Conservation (phyloP, 768 basidiomycete species). For the Tylopilus rubrobrunneus region DNA sequence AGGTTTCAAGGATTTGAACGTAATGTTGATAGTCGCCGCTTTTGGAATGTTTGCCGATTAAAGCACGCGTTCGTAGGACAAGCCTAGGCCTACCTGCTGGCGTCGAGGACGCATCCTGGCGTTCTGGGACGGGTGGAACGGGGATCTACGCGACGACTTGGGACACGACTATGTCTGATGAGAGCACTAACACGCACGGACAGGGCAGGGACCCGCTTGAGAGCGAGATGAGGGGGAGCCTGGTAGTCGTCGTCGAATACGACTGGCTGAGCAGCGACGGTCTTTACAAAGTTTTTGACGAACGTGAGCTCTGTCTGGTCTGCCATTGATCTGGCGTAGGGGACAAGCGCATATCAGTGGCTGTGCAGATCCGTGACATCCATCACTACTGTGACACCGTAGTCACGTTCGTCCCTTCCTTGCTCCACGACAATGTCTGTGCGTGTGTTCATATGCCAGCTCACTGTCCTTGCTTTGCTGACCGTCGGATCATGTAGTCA, state of each 20-base stretch:
- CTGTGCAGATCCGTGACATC: conserved; percentile 18
- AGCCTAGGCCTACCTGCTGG: conserved; percentile 27
- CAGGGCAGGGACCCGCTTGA: conserved; percentile 68
- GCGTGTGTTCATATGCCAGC: conserved; percentile 9
- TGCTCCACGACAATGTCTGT: conserved; percentile 36
- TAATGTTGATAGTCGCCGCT: conserved; percentile 49
- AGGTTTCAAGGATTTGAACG: conserved; percentile 92
- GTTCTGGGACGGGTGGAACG: conserved; percentile 58
- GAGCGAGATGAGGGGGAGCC: conserved; percentile 59
- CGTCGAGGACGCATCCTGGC: conserved; percentile 35
- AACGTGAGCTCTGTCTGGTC: conserved; percentile 61
- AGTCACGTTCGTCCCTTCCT: conserved; percentile 16
- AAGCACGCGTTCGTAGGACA: conserved; percentile 1
- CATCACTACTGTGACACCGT: conserved; percentile 18
- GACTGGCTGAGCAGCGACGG: conserved; percentile 63
- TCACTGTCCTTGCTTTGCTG: conserved; percentile 3
- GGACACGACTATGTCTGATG: not conserved
- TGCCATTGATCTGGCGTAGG: conserved; percentile 35
- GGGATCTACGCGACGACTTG: conserved; percentile 41
- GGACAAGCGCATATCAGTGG: conserved; percentile 10
- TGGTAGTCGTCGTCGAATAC: conserved; percentile 73
- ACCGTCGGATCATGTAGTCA: conserved; percentile 39
- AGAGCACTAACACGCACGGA: conserved; percentile 42
- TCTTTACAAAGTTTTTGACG: conserved; percentile 60
- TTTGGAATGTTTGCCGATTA: conserved; percentile 8